These are phyloP conservation scores for Tylopilus plumbeoviolaceoides DNA, from an alignment of 768 basidiomycete genomes.

Conservation along the genomic window DNA sequence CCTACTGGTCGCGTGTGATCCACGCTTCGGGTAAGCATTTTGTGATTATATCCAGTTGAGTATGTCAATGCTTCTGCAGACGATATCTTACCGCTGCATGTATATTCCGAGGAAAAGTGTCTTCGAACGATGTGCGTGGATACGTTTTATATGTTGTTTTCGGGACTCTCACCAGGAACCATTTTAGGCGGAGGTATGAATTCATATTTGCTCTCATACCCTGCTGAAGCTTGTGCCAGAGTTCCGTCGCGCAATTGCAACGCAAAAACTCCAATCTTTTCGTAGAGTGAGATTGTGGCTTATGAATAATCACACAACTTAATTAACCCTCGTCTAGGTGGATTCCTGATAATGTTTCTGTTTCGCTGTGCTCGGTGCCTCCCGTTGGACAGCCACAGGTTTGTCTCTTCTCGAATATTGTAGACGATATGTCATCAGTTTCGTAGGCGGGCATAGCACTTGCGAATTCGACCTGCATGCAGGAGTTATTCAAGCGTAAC, in stretches of 20 bases:
- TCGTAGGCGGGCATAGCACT: constrained; percentile 63
- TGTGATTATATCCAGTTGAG: background rate
- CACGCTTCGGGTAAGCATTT: constrained; percentile 57
- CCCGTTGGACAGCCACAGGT: constrained; percentile 76
- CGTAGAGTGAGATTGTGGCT: constrained; percentile 57
- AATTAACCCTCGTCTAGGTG: constrained; percentile 43
- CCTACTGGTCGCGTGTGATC: constrained; percentile 79
- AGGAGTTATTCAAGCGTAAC: constrained; percentile 80
- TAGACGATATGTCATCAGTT: constrained; percentile 9
- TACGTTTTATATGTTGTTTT: background rate
- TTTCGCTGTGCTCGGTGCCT: constrained; percentile 77
- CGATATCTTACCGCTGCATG: constrained; percentile 85
- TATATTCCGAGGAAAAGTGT: constrained; percentile 81
- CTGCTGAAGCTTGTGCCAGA: constrained; percentile 36
- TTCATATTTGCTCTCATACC: background rate
- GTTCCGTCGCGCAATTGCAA: constrained; percentile 71
- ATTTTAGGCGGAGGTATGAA: constrained; percentile 49
- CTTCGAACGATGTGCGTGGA: constrained; percentile 70
- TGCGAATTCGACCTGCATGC: constrained; percentile 77
- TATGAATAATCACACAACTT: background rate
- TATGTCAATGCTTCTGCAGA: constrained; percentile 32
- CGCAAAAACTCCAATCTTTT: constrained; percentile 69
- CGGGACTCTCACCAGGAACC: background rate
- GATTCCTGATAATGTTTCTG: constrained; percentile 90
- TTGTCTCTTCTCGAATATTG: constrained; percentile 14